Evolutionary conservation across 345 rosid genomes (phyloP), one percentile per base, ranked within the genome.

Genomic region (Eucalyptus pauciflora): DNA sequence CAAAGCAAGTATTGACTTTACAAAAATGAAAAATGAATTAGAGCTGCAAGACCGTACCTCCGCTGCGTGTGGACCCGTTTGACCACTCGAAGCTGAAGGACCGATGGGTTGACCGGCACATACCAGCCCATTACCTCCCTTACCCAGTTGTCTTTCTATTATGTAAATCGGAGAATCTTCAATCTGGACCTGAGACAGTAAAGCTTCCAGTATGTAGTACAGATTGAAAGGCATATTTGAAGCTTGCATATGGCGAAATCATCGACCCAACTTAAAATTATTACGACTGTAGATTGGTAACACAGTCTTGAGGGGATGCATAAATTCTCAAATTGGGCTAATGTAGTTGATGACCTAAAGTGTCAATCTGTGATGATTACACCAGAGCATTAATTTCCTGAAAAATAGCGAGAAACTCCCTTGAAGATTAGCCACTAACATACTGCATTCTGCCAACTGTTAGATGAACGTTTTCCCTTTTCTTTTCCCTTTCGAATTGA

Each of bases 111-210:
- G 91, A 50, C 97, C 95, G 60, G 94, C 94, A 92, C 92, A 95
- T 58, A 95, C 97, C 90, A 93, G 94, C 33, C 96, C 96, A 89
- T 94, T 94, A 46, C 95, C 96, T 62, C 96, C 95, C 91, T 94
- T 95, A 13, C 97, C 95, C 89, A 95, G 91, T 91, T 92, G 94
- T 86, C 91, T 94, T 50, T 91, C 95, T 62, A 93, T 48, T 92
- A 43, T 94, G 91, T 94, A 95, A 87, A 89, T 14, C 7, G 96
- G 96, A 52, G 97, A 94, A 87, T 92, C 92, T n/a, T 93, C 95
- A 87, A 94, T 86, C 86, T 93, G 95, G 80, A 94, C 94, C 96
- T 95, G 94, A 81, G 56, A 67, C 79, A 8, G n/a, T 25, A 50
- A 60, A 85, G 86, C 83, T 76, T 37, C 1, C 48, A 5, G 27